These are phyloP conservation scores for Coemansia furcata DNA, from an alignment of 192 early-diverging fungal species.

Conservation along the genomic window DNA sequence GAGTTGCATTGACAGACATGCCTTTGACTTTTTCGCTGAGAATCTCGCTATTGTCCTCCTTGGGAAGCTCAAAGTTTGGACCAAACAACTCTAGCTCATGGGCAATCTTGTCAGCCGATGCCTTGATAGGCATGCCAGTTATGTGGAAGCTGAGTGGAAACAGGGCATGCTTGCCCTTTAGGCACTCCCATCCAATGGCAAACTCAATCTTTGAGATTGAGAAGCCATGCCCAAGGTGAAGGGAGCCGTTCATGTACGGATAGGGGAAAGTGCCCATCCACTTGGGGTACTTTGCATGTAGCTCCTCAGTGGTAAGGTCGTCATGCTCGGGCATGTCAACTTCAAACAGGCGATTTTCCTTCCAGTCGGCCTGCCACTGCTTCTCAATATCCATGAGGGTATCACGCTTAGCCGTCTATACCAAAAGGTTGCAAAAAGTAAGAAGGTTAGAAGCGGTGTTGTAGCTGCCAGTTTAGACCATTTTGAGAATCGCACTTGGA, in stretches of 20 bases:
- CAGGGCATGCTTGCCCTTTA: constrained; percentile 88
- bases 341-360: constrained; percentile 75
- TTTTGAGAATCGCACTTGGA: not conserved
- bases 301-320: constrained; percentile 53
- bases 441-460: not conserved
- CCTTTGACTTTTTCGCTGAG: constrained; percentile 46
- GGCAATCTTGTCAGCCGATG: constrained; percentile 56
- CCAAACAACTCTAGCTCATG: constrained; percentile 56
- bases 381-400: constrained; percentile 72
- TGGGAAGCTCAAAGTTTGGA: constrained; percentile 41
- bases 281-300: constrained; percentile 75
- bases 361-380: constrained; percentile 77
- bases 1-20: constrained; percentile 56
- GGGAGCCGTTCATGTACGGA: constrained; percentile 93
- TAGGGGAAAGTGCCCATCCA: constrained; percentile 94
- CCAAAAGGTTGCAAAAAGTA: not conserved
- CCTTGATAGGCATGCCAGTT: constrained; percentile 99
- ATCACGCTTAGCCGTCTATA: constrained; percentile 74
- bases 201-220: constrained; percentile 95
- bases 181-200: constrained; percentile 87
- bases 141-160: constrained; percentile 98
- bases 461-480: not conserved
- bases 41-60: constrained; percentile 33
- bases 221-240: constrained; percentile 97
- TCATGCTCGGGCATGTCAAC: constrained; percentile 72